Percentiles rank a stretch among this genome's conserved stretches.
Conservation (phyloP, 2,329 filamentous ascomycete species). For the Tolypocladium tropicale region DNA sequence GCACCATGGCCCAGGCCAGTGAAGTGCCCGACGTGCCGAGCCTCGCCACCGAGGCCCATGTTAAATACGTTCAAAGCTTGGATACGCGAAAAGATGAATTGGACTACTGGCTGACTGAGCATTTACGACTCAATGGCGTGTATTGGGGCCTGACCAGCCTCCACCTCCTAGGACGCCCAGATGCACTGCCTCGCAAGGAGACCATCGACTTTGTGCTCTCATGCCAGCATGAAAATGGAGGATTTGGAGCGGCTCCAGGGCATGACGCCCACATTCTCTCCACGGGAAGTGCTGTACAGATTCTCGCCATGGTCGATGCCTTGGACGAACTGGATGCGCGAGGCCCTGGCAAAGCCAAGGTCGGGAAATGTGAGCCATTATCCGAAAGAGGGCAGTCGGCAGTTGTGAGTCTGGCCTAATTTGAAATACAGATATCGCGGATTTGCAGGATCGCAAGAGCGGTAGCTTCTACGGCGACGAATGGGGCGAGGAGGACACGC, state of each 20-base stretch:
- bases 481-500: slow-evolving; percentile 93
- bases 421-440: slow-evolving; percentile 54
- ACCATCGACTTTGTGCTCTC: slow-evolving; percentile 90
- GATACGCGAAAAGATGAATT: slow-evolving; percentile 89
- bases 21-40: slow-evolving; percentile 26
- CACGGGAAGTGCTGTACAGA: slow-evolving; percentile 90
- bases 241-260: slow-evolving; percentile 86
- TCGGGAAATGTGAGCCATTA: slow-evolving; percentile 63
- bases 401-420: slow-evolving; percentile 7
- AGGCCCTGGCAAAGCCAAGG: slow-evolving; percentile 53
- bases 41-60: slow-evolving; percentile 53
- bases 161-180: slow-evolving; percentile 70
- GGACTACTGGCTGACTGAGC: slow-evolving; percentile 96
- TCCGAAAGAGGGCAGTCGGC: neutral
- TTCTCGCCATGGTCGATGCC: slow-evolving; percentile 77
- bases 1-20: slow-evolving; percentile 18
- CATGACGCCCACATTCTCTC: slow-evolving; percentile 96
- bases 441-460: slow-evolving; percentile 66
- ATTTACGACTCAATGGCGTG: slow-evolving; percentile 86
- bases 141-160: slow-evolving; percentile 94
- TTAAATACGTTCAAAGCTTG: slow-evolving; percentile 85
- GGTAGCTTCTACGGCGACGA: slow-evolving; percentile 91
- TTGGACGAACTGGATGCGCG: slow-evolving; percentile 69
- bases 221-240: slow-evolving; percentile 82
- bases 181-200: slow-evolving; percentile 69